Evolutionary conservation across 345 rosid species (phyloP).

Genomic region (Trapa incisa): DNA sequence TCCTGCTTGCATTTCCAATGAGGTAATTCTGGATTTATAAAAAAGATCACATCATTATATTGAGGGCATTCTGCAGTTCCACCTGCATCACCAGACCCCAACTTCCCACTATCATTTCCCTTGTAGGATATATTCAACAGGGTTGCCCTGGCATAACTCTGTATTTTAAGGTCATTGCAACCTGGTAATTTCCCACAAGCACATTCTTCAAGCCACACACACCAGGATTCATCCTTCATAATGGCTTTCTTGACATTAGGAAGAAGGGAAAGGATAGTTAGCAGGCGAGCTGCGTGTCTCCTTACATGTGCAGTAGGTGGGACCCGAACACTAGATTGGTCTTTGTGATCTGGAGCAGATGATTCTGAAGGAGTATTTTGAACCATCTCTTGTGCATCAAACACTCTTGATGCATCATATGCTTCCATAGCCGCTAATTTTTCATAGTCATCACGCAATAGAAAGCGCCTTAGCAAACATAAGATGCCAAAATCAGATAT

Average conservation of each 20-base stretch:
- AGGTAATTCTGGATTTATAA: conserved; percentile 72
- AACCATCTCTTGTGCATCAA: conserved; percentile 42
- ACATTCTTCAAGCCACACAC: conserved; percentile 93
- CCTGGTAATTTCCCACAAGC: conserved; percentile 61
- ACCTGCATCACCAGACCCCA: conserved; percentile 22
- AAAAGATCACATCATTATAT: conserved; percentile 60
- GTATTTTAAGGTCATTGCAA: conserved; percentile 67
- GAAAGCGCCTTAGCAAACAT: conserved; percentile 72
- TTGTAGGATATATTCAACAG: conserved; percentile 60
- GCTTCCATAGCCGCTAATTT: conserved; percentile 79
- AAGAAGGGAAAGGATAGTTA: conserved; percentile 70
- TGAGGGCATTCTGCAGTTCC: conserved; percentile 40
- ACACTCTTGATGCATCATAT: conserved; percentile 77
- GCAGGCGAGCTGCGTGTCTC: conserved; percentile 84
- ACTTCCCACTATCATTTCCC: conserved; percentile 24
- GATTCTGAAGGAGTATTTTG: conserved; percentile 34
- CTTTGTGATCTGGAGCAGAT: conserved; percentile 25
- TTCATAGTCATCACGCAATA: conserved; percentile 84
- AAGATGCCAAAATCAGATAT: conserved; percentile 57
- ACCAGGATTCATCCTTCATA: conserved; percentile 56
- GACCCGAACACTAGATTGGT: conserved; percentile 55
- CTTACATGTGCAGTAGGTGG: conserved; percentile 87
- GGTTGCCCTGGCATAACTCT: conserved; percentile 85
- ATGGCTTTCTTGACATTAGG: conserved; percentile 66
- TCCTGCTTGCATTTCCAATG: conserved; percentile 67